Conservation (phyloP, 164 flowering plant genomes). For the Litsea cubeba region DNA sequence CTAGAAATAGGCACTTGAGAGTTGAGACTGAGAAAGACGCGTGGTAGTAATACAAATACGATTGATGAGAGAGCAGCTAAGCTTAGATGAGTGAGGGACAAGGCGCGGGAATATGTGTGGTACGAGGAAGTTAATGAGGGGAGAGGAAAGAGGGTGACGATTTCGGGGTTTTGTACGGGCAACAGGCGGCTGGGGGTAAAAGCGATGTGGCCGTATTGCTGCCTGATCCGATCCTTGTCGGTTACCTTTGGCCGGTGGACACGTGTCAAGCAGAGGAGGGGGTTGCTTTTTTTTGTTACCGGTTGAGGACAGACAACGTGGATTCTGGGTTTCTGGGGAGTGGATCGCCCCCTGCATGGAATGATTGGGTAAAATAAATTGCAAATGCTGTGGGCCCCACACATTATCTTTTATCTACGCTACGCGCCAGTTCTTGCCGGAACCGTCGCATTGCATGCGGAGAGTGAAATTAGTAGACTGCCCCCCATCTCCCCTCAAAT, state of each 20-base stretch:
- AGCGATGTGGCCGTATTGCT: slow-evolving; percentile 11
- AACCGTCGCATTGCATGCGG: too few relatives aligned
- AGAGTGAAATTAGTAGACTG: too few relatives aligned
- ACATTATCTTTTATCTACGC: too few relatives aligned
- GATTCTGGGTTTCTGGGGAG: slow-evolving; percentile 32
- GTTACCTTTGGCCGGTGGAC: too few relatives aligned
- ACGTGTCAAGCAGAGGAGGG: background rate
- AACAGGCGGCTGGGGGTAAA: slow-evolving; percentile 20
- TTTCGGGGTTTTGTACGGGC: slow-evolving; percentile 7
- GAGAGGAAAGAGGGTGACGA: background rate
- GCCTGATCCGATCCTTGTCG: slow-evolving; percentile 9
- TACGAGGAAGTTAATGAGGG: slow-evolving; percentile 13
- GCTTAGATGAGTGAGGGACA: too few relatives aligned
- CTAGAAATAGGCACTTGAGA: too few relatives aligned
- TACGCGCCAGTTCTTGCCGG: too few relatives aligned
- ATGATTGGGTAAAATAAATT: slow-evolving; percentile 21
- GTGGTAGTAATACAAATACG: too few relatives aligned
- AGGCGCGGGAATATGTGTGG: background rate
- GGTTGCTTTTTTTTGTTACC: slow-evolving; percentile 8
- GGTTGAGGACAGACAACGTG: slow-evolving; percentile 35
- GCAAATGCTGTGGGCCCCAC: too few relatives aligned
- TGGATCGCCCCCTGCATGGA: slow-evolving; percentile 35
- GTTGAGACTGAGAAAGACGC: too few relatives aligned
- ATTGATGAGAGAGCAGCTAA: too few relatives aligned
- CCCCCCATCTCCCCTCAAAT: too few relatives aligned